Evolutionary conservation across 139 green algal species (phyloP).

Genomic region (Tetradesmus obliquus): DNA sequence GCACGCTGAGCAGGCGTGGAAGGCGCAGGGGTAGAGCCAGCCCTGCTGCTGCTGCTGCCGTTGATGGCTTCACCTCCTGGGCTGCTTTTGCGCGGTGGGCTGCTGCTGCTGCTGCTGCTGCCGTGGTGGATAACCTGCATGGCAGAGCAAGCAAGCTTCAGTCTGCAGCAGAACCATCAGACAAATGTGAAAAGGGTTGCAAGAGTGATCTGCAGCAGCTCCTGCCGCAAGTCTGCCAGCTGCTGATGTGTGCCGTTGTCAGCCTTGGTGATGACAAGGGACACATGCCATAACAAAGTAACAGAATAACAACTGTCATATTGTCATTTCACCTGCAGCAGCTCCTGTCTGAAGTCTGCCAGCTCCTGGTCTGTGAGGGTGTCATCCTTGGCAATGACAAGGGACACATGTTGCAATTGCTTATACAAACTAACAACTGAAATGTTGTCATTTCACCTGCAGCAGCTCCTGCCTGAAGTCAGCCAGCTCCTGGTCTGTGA

Average conservation of each 20-base stretch:
- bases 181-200: no score
- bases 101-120: constrained; percentile 14
- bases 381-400: constrained; percentile 35
- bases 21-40: neutral
- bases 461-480: constrained; percentile 21
- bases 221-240: no score
- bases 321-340: neutral
- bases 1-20: neutral
- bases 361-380: constrained; percentile 17
- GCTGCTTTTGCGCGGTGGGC: neutral
- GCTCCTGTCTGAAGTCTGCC: neutral
- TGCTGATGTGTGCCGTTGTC: no score
- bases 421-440: no score
- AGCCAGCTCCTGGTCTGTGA: constrained; percentile 15
- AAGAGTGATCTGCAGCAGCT: no score
- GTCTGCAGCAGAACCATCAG: no score
- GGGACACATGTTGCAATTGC: no score
- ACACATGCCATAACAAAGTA: no score
- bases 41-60: neutral
- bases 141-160: no score
- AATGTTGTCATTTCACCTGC: neutral
- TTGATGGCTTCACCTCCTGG: neutral
- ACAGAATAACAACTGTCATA: no score
- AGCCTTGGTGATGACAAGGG: no score
- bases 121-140: neutral